Evolutionary conservation across 768 basidiomycete genomes (phyloP).

Genomic region (Leccinum aurantiacum): DNA sequence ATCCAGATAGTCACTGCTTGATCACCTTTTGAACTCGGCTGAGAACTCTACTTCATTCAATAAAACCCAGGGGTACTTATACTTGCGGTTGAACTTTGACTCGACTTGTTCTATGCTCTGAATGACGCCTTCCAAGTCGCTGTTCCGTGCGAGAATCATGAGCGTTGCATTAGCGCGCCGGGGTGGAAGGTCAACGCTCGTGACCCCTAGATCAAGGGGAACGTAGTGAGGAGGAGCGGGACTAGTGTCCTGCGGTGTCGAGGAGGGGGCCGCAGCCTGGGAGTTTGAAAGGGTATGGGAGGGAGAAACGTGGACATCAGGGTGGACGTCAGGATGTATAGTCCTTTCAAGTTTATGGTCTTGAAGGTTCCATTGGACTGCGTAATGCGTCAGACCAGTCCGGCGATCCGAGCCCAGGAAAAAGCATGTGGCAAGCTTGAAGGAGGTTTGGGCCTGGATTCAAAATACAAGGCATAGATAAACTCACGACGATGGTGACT

Average conservation of each 20-base stretch:
- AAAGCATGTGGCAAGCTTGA: slow-evolving; percentile 24
- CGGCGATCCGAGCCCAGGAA: slow-evolving; percentile 17
- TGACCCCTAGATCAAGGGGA: slow-evolving; percentile 1
- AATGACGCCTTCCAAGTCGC: slow-evolving; percentile 46
- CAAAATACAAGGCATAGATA: too few species aligned
- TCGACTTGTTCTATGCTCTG: slow-evolving; percentile 56
- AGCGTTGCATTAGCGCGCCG: slow-evolving; percentile 56
- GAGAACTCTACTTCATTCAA: slow-evolving; percentile 62
- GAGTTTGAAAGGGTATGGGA: neutral
- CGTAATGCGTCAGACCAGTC: slow-evolving; percentile 1
- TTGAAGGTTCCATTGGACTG: slow-evolving; percentile 3
- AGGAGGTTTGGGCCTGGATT: neutral
- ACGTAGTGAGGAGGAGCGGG: slow-evolving; percentile 5
- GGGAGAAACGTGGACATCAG: neutral
- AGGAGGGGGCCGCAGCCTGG: neutral
- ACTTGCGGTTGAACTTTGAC: slow-evolving; percentile 56
- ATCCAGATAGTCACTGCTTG: neutral
- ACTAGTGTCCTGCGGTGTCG: neutral
- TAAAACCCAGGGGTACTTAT: slow-evolving; percentile 61
- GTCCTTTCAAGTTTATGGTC: neutral
- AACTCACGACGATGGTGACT: slow-evolving; percentile 26
- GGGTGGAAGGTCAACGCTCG: neutral
- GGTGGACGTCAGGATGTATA: neutral
- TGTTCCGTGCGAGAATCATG: slow-evolving; percentile 53
- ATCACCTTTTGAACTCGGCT: slow-evolving; percentile 49